These are phyloP conservation scores for Speleostelium caveatum DNA, from an alignment of 78 protist species.

Conservation along the genomic window DNA sequence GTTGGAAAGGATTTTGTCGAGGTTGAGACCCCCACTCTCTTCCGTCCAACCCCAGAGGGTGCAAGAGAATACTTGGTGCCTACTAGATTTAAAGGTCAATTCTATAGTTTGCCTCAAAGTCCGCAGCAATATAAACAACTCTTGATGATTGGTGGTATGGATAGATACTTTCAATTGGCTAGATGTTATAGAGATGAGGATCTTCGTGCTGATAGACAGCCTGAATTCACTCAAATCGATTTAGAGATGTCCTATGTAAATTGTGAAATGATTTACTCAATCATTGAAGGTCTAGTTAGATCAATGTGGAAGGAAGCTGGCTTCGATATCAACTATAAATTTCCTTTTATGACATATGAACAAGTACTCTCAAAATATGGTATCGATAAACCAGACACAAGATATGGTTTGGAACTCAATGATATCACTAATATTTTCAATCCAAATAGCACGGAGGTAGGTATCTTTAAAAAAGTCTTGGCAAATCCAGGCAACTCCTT, in stretches of 20 bases:
- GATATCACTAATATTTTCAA: slow-evolving; percentile 34
- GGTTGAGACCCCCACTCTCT: slow-evolving; percentile 93
- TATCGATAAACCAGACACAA: slow-evolving; percentile 86
- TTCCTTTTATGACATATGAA: slow-evolving; percentile 17
- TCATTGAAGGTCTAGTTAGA: slow-evolving; percentile 62
- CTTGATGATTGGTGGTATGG: slow-evolving; percentile 92
- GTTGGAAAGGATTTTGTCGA: slow-evolving; percentile 75
- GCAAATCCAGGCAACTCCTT: background rate
- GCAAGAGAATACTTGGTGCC: slow-evolving; percentile 93
- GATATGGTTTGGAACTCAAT: slow-evolving; percentile 68
- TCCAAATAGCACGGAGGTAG: background rate
- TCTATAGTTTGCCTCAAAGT: slow-evolving; percentile 87
- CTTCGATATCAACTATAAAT: background rate
- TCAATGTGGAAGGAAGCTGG: slow-evolving; percentile 56
- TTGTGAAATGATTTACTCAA: slow-evolving; percentile 37
- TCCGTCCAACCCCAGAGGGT: slow-evolving; percentile 93
- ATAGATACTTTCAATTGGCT: slow-evolving; percentile 93
- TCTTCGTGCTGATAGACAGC: slow-evolving; percentile 91
- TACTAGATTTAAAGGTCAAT: slow-evolving; percentile 62
- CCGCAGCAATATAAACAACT: slow-evolving; percentile 94
- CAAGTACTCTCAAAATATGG: slow-evolving; percentile 76
- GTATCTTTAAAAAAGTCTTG: background rate
- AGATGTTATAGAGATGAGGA: slow-evolving; percentile 94
- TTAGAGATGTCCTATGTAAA: slow-evolving; percentile 86
- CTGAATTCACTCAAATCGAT: slow-evolving; percentile 95